Percentiles rank a stretch among this genome's conserved stretches.
phyloP scores from a whole-genome alignment of 805 yeast genomes.

The Cyberlindnera misumaiensis region DNA sequence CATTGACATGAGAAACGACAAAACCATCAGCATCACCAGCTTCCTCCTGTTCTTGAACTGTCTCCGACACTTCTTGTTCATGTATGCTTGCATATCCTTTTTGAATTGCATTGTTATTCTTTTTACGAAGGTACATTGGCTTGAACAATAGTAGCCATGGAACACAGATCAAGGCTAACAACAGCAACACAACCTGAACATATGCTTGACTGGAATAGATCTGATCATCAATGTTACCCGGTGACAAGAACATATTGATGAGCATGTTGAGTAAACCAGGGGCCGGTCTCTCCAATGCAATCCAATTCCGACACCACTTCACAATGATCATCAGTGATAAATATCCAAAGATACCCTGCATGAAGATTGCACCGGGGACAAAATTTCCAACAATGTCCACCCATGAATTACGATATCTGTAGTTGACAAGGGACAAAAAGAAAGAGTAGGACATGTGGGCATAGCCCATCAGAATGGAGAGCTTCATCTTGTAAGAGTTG shows the following conservation, averaged over 20 bases:
- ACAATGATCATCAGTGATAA: constrained; percentile 78
- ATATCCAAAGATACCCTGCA: constrained; percentile 96
- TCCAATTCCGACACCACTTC: constrained; percentile 95
- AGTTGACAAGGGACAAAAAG: constrained; percentile 78
- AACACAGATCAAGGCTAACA: constrained; percentile 80
- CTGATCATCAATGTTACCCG: constrained; percentile 79
- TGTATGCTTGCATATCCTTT: constrained; percentile 44
- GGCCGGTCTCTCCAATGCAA: constrained; percentile 65
- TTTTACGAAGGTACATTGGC: constrained; percentile 64
- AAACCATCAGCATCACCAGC: constrained; percentile 42
- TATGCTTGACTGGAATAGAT: constrained; percentile 73
- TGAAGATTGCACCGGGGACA: constrained; percentile 86
- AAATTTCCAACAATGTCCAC: constrained; percentile 91
- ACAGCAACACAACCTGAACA: constrained; percentile 65
- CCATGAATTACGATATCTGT: constrained; percentile 54
- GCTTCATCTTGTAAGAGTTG: constrained; percentile 95
- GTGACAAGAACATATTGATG: constrained; percentile 90
- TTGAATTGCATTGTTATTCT: constrained; percentile 42
- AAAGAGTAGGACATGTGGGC: constrained; percentile 90
- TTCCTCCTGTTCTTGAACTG: constrained; percentile 29
- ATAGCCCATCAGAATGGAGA: constrained; percentile 91
- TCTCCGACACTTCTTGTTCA: constrained; percentile 26
- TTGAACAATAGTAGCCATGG: constrained; percentile 86
- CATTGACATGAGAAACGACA: constrained; percentile 35
- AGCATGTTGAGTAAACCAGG: constrained; percentile 94